Base-by-base conservation (phyloP, 2,329 filamentous ascomycete genomes). In the Lasiodiplodia sp. region DNA sequence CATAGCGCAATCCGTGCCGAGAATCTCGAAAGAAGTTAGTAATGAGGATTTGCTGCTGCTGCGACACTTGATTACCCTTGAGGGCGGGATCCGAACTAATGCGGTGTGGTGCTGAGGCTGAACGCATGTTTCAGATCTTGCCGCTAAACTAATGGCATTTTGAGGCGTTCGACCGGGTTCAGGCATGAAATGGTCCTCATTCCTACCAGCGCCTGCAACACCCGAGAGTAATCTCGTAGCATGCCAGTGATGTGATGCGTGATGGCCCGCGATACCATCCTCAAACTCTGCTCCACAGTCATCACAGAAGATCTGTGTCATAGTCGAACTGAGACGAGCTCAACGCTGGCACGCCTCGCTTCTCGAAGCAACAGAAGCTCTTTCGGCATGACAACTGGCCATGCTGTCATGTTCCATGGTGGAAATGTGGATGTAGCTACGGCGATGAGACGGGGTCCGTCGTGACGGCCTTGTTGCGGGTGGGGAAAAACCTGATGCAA, bases 401-500 rank as follows among this genome's bases (percentile, higher is more conserved):
- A 40, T 63, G 58, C 40, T 34, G 40, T 21, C 18, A 44, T 21
- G 18, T 18, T 11, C 3, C 7, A 28, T 31, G 40, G 58, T 63
- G 58, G 58, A 18, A 34, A 16, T 63, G 58, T 40, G 21, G 55
- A 3, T 16, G 58, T 16, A 60, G 21, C 28, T 34, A 8, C 40
- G 8, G 28, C 37, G 58, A 51, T 63, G 58, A 63, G 47, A 63
- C 44, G 31, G 28, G 38, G 28, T 44, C 18, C 37, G 34, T 58
- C 37, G 4, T 25, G 25, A 10, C 37, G n/a, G 58, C 8, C 25
- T 18, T 25, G 40, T 21, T 38, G 12, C 34, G 49, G 40, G n/a
- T 63, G 58, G 5, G 14, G 55, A n/a, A 51, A 49, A 16, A 25
- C 58, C 21, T 63, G 40, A 34, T 63, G 58, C 58, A 63, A 5